Conservation (phyloP, 2,329 filamentous ascomycete species). For the Nothopassalora personata region DNA sequence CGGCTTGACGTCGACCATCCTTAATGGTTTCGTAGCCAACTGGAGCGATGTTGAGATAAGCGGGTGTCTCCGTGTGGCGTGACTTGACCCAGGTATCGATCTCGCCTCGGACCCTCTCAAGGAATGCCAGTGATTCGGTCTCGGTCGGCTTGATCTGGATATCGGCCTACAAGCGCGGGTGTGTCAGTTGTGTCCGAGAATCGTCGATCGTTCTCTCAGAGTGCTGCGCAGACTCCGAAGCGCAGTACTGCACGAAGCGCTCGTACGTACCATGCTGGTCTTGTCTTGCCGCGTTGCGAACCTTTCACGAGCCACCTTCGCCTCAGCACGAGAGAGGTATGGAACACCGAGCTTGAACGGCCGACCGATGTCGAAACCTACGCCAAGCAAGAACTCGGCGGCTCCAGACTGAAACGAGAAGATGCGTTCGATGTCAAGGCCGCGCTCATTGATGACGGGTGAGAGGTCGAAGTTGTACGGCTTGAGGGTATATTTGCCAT, state of each 20-base stretch:
- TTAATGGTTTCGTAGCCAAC: slow-evolving; percentile 13
- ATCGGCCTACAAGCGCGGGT: slow-evolving; percentile 27
- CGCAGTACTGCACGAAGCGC: too few species aligned
- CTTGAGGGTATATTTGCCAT: slow-evolving; percentile 53
- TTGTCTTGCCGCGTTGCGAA: slow-evolving; percentile 41
- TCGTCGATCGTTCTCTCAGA: too few species aligned
- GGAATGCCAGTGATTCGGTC: slow-evolving; percentile 47
- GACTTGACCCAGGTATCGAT: slow-evolving; percentile 45
- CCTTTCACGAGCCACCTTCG: slow-evolving; percentile 43
- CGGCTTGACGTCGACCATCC: slow-evolving; percentile 15
- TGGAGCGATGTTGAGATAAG: slow-evolving; percentile 33
- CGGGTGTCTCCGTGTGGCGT: slow-evolving; percentile 20
- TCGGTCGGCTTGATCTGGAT: slow-evolving; percentile 51
- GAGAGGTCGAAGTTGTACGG: slow-evolving; percentile 62
- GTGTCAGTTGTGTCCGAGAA: background rate
- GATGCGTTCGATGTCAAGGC: slow-evolving; percentile 55
- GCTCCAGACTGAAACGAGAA: slow-evolving; percentile 56
- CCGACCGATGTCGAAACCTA: slow-evolving; percentile 54
- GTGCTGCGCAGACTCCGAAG: too few species aligned
- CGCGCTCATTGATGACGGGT: slow-evolving; percentile 48
- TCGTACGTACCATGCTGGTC: slow-evolving; percentile 25
- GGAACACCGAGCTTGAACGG: slow-evolving; percentile 54
- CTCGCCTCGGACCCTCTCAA: slow-evolving; percentile 42
- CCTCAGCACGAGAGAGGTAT: slow-evolving; percentile 59
- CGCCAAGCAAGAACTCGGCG: slow-evolving; percentile 54